Percentiles rank a stretch among this genome's conserved stretches.
Evolutionary conservation across 139 green algal genomes (phyloP).

Genomic region (Micractinium conductrix): DNA sequence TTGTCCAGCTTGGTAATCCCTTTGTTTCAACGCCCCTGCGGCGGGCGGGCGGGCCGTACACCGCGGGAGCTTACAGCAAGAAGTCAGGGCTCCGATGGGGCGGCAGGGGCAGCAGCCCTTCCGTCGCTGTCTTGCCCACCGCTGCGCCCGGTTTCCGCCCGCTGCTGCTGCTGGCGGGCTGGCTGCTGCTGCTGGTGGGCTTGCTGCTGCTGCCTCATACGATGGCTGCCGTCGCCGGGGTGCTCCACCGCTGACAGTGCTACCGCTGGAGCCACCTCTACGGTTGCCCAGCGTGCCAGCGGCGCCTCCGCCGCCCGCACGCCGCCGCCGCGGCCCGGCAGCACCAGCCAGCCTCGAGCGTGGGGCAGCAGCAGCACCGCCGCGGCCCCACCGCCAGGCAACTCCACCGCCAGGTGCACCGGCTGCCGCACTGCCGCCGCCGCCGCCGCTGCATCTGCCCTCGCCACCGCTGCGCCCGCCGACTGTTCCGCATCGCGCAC

Average conservation of each 20-base stretch:
- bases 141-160: too few species aligned
- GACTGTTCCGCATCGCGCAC: too few species aligned
- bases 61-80: too few species aligned
- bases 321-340: not conserved
- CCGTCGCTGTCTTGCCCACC: too few species aligned
- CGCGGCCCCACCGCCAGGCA: not conserved
- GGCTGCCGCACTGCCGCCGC: too few species aligned
- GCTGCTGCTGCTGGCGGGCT: not conserved
- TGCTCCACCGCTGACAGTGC: not conserved
- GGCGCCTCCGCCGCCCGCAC: not conserved
- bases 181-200: not conserved
- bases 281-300: not conserved
- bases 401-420: not conserved
- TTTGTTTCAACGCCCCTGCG: too few species aligned
- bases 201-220: not conserved
- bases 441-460: not conserved
- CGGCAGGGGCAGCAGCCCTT: too few species aligned
- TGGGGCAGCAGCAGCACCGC: slow-evolving; percentile 5
- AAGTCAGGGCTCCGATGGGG: too few species aligned
- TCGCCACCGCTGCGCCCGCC: not conserved
- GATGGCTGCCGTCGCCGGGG: not conserved
- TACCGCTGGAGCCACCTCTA: not conserved
- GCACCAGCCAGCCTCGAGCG: not conserved
- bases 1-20: too few species aligned
- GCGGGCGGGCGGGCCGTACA: too few species aligned